Conservation (phyloP, 345 rosid genomes). For the Eucalyptus sp. region DNA sequence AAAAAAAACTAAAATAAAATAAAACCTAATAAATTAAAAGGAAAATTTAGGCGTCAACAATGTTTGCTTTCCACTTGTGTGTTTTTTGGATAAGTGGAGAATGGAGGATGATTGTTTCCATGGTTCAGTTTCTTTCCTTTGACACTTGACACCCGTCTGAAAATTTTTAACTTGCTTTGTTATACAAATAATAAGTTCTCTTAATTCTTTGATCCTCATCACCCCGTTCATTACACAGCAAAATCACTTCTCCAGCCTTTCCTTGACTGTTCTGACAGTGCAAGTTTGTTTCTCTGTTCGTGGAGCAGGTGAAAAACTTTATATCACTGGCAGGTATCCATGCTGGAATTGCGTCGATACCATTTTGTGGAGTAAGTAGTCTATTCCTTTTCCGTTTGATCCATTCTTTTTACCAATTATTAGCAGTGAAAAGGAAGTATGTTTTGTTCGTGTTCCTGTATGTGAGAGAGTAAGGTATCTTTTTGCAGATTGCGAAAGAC, state of each 20-base stretch:
- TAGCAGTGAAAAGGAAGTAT: too few relatives aligned
- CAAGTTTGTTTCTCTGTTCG: neutral
- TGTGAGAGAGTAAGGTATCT: too few relatives aligned
- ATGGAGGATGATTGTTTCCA: neutral
- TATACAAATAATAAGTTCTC: neutral
- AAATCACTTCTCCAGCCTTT: too few relatives aligned
- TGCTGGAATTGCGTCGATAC: slow-evolving; percentile 81
- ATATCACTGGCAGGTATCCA: slow-evolving; percentile 73
- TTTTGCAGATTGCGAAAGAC: too few relatives aligned
- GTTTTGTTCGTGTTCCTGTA: too few relatives aligned
- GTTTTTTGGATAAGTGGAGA: neutral
- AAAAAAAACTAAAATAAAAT: too few relatives aligned
- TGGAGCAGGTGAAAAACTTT: slow-evolving; percentile 59
- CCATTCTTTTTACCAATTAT: too few relatives aligned
- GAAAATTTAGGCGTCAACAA: too few relatives aligned
- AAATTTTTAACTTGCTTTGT: neutral
- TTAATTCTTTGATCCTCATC: too few relatives aligned
- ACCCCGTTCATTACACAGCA: too few relatives aligned
- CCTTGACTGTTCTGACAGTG: too few relatives aligned
- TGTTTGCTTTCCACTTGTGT: neutral
- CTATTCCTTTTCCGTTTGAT: neutral
- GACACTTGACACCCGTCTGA: neutral
- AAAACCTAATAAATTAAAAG: too few relatives aligned
- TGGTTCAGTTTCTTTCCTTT: neutral
- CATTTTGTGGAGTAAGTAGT: slow-evolving; percentile 63